phyloP scores from a whole-genome alignment of 2,329 filamentous ascomycete species.

The Fusarium nanum region DNA sequence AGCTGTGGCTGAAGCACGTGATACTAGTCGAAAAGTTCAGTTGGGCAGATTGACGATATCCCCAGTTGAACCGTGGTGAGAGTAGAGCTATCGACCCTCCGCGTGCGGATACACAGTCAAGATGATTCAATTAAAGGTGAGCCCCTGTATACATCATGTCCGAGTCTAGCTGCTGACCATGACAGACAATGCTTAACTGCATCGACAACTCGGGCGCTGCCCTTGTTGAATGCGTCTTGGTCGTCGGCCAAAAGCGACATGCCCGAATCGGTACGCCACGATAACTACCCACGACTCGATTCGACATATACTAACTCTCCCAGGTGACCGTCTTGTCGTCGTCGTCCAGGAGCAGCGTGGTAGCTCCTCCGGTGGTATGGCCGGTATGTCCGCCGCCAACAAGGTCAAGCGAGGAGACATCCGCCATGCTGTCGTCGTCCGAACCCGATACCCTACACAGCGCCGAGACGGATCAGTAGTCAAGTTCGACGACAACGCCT shows the following conservation, averaged over 20 bases:
- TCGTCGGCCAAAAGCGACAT: constrained; percentile 88
- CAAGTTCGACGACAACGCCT: constrained; percentile 97
- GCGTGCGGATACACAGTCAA: constrained; percentile 53
- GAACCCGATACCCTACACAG: constrained; percentile 88
- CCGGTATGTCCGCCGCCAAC: constrained; percentile 79
- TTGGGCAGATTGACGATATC: constrained; percentile 30
- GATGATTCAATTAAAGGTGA: constrained; percentile 93
- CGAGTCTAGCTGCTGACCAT: constrained; percentile 9
- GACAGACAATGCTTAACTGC: constrained; percentile 94
- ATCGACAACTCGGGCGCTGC: constrained; percentile 99
- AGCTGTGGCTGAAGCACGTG: constrained; percentile 44
- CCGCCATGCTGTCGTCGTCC: constrained; percentile 93
- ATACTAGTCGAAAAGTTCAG: constrained; percentile 45
- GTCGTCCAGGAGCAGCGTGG: constrained; percentile 97
- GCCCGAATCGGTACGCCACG: constrained; percentile 82
- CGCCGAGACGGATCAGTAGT: constrained; percentile 90
- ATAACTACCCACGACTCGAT: not conserved
- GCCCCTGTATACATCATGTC: too few relatives aligned
- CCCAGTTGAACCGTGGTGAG: constrained; percentile 34
- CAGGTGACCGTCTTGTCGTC: constrained; percentile 95
- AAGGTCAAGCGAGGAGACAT: constrained; percentile 98
- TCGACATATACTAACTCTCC: constrained; percentile 7
- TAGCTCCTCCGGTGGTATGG: constrained; percentile 76
- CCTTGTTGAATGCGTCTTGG: constrained; percentile 94
- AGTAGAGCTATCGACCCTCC: constrained; percentile 41